Conservation (phyloP, 176 grass and related monocot genomes). For the Canna indica region DNA sequence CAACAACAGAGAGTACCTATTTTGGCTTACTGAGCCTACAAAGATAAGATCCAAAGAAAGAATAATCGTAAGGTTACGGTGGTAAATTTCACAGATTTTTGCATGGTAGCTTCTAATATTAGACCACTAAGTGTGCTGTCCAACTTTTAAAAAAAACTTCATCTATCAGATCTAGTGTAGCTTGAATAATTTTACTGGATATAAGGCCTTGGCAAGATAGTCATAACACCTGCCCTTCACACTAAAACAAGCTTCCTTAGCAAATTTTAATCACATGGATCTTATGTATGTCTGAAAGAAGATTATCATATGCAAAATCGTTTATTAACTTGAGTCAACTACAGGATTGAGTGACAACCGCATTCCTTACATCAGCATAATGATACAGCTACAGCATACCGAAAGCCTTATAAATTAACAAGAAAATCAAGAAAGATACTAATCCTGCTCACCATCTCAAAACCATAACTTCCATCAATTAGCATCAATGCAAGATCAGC, state of each 20-base stretch:
- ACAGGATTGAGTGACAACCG: background rate
- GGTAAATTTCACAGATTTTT: no score
- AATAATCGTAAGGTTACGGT: no score
- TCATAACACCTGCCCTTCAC: background rate
- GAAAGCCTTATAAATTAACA: background rate
- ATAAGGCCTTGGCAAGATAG: background rate
- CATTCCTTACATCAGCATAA: background rate
- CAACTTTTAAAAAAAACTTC: background rate
- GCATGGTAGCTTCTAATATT: no score
- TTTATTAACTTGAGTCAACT: background rate
- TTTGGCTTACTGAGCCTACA: background rate
- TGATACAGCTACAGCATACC: background rate
- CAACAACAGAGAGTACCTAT: background rate
- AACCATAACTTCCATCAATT: slow-evolving; percentile 93
- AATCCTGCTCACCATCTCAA: slow-evolving; percentile 75
- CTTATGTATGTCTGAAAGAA: background rate
- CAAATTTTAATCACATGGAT: background rate
- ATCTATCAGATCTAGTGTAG: background rate
- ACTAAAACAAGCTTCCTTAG: background rate
- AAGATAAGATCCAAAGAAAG: background rate
- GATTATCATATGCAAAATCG: background rate
- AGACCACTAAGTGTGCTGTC: background rate
- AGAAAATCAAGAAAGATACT: background rate
- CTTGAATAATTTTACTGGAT: background rate
- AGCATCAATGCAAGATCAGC: slow-evolving; percentile 91